Evolutionary conservation across 805 yeast species (phyloP).

Genomic region (Pichia exigua): DNA sequence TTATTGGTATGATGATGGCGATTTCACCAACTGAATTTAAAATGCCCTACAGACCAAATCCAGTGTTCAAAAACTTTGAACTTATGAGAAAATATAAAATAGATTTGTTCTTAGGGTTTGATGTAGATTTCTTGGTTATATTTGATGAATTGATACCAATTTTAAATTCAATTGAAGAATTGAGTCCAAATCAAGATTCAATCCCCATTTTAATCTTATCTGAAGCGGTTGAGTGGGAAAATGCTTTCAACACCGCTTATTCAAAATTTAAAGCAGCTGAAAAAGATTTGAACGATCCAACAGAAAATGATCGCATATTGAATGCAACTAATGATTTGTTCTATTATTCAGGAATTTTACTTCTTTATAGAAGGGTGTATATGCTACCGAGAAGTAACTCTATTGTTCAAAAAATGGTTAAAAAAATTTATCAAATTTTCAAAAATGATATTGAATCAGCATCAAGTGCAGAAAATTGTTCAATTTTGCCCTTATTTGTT

Average conservation of each 20-base stretch:
- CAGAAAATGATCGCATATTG: constrained; percentile 2
- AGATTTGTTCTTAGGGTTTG: constrained; percentile 59
- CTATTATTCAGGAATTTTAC: constrained; percentile 3
- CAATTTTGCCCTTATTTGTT: constrained; percentile 7
- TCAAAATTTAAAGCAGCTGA: constrained; percentile 1
- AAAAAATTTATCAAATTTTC: constrained; percentile 3
- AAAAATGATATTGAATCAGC: constrained; percentile 8
- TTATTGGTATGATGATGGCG: constrained; percentile 8
- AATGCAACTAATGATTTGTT: constrained; percentile 4
- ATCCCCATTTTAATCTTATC: constrained; percentile 3
- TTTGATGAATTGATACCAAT: constrained; percentile 8
- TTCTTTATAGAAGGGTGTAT: constrained; percentile 6
- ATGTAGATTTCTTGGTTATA: constrained; percentile 46
- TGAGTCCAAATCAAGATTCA: neutral
- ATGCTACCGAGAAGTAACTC: neutral
- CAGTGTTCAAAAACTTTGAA: neutral
- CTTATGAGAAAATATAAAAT: constrained; percentile 26
- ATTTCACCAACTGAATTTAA: constrained; percentile 3
- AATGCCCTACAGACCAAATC: constrained; percentile 7
- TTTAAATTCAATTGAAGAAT: constrained; percentile 1
- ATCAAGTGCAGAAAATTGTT: constrained; percentile 8
- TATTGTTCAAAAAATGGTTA: constrained; percentile 6
- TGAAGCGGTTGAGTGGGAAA: constrained; percentile 8
- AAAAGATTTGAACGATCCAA: neutral
- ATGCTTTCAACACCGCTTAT: constrained; percentile 1